Percentiles rank a stretch among this genome's conserved stretches.
phyloP scores from a whole-genome alignment of 345 rosid species.

The Pugionium cornutum region DNA sequence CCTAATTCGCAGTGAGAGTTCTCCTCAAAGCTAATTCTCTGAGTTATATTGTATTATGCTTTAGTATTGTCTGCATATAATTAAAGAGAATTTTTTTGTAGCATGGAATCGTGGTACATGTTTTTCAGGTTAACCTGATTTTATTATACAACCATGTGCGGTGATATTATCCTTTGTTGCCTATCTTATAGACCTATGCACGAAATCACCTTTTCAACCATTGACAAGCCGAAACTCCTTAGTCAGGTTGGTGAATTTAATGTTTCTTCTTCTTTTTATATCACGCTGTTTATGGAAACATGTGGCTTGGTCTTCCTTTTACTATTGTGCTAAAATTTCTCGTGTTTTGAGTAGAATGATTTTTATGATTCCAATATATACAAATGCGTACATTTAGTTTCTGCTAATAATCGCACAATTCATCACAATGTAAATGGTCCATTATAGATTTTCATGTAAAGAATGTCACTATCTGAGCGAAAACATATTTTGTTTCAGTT shows the following conservation, averaged over 20 bases:
- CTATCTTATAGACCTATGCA: slow-evolving; percentile 81
- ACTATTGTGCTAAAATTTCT: not conserved
- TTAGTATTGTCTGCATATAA: slow-evolving; percentile 13
- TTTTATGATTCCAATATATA: not conserved
- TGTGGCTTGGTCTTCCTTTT: slow-evolving; percentile 13
- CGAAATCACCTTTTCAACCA: slow-evolving; percentile 93
- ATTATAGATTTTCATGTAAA: slow-evolving; percentile 13
- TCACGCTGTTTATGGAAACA: not conserved
- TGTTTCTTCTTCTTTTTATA: not conserved
- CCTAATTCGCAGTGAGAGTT: slow-evolving; percentile 35
- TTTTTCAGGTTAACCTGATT: slow-evolving; percentile 20
- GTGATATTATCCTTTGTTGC: slow-evolving; percentile 28
- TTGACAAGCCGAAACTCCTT: slow-evolving; percentile 92
- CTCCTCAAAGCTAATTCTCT: not conserved
- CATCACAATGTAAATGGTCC: not conserved
- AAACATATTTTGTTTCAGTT: slow-evolving; percentile 49
- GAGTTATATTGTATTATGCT: not conserved
- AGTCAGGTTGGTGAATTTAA: slow-evolving; percentile 65
- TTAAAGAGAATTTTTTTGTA: not conserved
- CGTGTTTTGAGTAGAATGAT: not conserved
- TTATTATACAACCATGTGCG: slow-evolving; percentile 19
- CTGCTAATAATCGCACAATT: not conserved
- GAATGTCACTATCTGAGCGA: slow-evolving; percentile 8
- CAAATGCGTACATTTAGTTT: not conserved
- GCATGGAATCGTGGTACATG: slow-evolving; percentile 13